Base-by-base conservation (phyloP, 768 basidiomycete species). In the Hydnomerulius pinastri region DNA sequence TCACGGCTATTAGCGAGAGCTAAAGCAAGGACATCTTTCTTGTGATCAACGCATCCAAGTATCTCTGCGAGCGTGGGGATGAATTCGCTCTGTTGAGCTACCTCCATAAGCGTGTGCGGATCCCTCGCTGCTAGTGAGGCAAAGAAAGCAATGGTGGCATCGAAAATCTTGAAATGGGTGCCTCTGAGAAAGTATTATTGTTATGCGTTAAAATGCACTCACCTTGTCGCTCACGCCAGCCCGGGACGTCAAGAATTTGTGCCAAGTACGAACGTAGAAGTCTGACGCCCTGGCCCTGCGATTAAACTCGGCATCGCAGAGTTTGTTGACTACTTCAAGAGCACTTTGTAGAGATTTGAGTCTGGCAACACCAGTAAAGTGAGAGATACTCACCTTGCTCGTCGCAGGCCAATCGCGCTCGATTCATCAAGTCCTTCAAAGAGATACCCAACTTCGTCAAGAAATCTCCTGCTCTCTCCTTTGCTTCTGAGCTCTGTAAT, bases 371-470 rank as follows among this genome's bases (percentile, higher is more conserved):
- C 32, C 15, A 20, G 24, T 17, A 25, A 20, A 7, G 20, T 13
- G 28, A 24, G 33, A n/a, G 11, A 2, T 20, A 45, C 70, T 24
- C 50, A 87, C 90, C 87, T 92, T 10, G 85, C 80, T 55, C 88
- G 77, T 42, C 83, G 76, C 21, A 92, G 73, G 2, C 78, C 75
- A 39, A 83, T 58, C 9, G 77, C 73, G 13, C 75, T 77, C 13
- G 72, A 72, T 9, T 66, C 57, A 23, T 82, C 80, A 68, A 92
- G 77, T 1, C 91, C 89, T 65, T 93, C 91, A 53, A 92, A 87
- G 4, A 92, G 68, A 68, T 92, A 93, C 0, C 91, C 91, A 3
- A 91, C 79, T 59, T 92, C 90, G 53, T 93, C 91, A 36, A 91
- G 66, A 61, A 92, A 92, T 13, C 88, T 73, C 54, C 90, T 75